phyloP scores from a whole-genome alignment of 208 protist species.

The Herpetomonas tarakana region DNA sequence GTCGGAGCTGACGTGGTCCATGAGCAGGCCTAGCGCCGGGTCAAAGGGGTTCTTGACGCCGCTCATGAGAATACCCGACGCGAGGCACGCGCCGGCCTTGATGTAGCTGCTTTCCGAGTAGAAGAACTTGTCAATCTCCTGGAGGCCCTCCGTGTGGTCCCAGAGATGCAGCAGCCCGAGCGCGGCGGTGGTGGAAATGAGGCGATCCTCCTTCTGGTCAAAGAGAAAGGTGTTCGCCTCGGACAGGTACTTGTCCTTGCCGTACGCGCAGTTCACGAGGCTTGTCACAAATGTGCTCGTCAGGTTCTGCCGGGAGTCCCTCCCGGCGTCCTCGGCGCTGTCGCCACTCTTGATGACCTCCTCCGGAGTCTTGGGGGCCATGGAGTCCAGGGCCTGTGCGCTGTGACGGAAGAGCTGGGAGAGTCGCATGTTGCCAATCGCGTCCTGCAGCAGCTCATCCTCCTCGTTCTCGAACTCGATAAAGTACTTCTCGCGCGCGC shows the following conservation, averaged over 20 bases:
- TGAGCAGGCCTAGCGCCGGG: constrained; percentile 93
- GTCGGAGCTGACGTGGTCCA: constrained; percentile 61
- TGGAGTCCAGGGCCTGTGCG: constrained; percentile 94
- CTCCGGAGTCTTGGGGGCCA: constrained; percentile 96
- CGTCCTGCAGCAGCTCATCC: constrained; percentile 82
- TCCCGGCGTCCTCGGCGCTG: constrained; percentile 32
- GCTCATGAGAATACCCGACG: constrained; percentile 85
- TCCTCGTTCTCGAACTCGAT: constrained; percentile 86
- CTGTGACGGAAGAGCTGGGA: constrained; percentile 94
- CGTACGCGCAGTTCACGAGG: constrained; percentile 95
- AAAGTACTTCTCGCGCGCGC: constrained; percentile 87
- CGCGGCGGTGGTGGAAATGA: constrained; percentile 95
- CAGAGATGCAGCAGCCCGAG: constrained; percentile 97
- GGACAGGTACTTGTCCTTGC: constrained; percentile 97
- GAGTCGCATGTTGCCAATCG: constrained; percentile 95
- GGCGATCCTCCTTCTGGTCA: constrained; percentile 96
- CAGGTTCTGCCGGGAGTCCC: constrained; percentile 94
- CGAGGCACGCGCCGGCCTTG: constrained; percentile 96
- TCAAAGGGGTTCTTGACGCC: constrained; percentile 91
- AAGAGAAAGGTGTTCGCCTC: constrained; percentile 89
- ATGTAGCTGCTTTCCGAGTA: constrained; percentile 95
- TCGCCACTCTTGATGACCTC: constrained; percentile 97
- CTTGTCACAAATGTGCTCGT: constrained; percentile 97
- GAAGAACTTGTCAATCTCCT: constrained; percentile 96
- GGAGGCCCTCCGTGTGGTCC: constrained; percentile 97